Evolutionary conservation across 495 filamentous ascomycete species (phyloP).

Genomic region (Penicillium alfredii): DNA sequence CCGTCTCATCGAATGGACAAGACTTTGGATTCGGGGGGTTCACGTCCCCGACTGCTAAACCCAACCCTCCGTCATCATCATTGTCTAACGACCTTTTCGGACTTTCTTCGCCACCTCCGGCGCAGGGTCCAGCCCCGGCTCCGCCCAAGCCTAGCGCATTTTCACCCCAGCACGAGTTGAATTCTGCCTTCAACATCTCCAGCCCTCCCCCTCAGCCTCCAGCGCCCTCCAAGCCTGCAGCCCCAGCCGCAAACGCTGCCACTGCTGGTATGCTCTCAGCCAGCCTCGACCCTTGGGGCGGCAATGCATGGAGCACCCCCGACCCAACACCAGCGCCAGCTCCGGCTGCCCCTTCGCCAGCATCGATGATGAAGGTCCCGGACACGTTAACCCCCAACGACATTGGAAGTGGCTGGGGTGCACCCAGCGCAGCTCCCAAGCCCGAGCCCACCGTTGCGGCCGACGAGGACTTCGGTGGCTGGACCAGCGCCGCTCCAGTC

Average conservation of each 20-base stretch:
- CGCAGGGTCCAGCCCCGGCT: slow-evolving; percentile 40
- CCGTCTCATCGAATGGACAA: slow-evolving; percentile 46
- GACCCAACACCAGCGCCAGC: slow-evolving; percentile 33
- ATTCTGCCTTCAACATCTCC: slow-evolving; percentile 78
- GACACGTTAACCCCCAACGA: slow-evolving; percentile 42
- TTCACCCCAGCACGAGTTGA: slow-evolving; percentile 40
- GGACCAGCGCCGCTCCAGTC: slow-evolving; percentile 64
- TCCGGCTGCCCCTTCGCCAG: slow-evolving; percentile 13
- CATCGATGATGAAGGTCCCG: slow-evolving; percentile 44
- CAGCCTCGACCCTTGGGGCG: slow-evolving; percentile 44
- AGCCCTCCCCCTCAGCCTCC: slow-evolving; percentile 44
- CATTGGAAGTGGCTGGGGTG: slow-evolving; percentile 54
- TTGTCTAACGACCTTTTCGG: slow-evolving; percentile 72
- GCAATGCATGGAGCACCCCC: slow-evolving; percentile 47
- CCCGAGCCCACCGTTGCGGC: slow-evolving; percentile 59
- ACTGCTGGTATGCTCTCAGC: slow-evolving; percentile 29
- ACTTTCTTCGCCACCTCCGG: slow-evolving; percentile 53
- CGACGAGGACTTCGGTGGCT: slow-evolving; percentile 93
- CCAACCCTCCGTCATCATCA: slow-evolving; percentile 38
- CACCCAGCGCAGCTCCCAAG: slow-evolving; percentile 30
- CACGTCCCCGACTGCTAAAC: slow-evolving; percentile 38
- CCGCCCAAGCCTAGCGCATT: slow-evolving; percentile 33
- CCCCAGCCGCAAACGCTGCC: slow-evolving; percentile 28
- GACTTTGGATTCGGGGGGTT: slow-evolving; percentile 47
- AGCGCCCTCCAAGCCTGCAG: slow-evolving; percentile 32